Base-by-base conservation (phyloP, 768 basidiomycete species). In the Leucocoprinus sp. region DNA sequence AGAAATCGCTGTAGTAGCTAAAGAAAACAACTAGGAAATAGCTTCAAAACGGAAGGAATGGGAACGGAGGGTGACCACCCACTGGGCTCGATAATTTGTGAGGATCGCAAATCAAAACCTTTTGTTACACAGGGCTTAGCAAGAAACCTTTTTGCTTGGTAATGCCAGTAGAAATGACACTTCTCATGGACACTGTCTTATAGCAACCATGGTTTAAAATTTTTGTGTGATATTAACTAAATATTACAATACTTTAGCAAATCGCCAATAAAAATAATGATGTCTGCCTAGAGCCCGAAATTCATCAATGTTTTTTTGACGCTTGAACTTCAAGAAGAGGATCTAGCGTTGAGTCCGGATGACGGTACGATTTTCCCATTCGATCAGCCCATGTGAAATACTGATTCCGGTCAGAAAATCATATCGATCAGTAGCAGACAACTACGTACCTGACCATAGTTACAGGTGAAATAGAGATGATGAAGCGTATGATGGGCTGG, bases 331-430 rank as follows among this genome's bases (percentile, higher is more conserved):
- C 85, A 22, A 87, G 69, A 38, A 96, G 56, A 2, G 95, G 96
- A 60, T 99, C 96, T 24, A 95, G 76, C 35, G 73, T 69, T 2
- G 82, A 77, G 39, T 78, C 77, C 3, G 96, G 96, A 49, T 93
- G 82, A 34, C 93, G 84, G 66, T 97, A 98, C 11, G 92, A 93
- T 37, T 80, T 81, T 45, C 80, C 82, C 45, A 70, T 70, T 37
- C 80, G 78, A 63, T 98, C 96, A 15, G 89, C 90, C 82, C 85
- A 93, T 29, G 93, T 96, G 62, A 98, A 97, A 69, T 98, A 99
- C 83, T 96, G 64, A 33, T n/a, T 37, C 50, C 51, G 54, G 22
- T 59, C 55, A 42, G 40, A 38, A 42, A 36, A 24, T n/a, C 42
- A 14, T 11, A 35, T 28, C 11, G 14, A 17, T 31, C 35, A 14